A percentile compares a stretch with the other conserved stretches of the same genome.
These are phyloP conservation scores for Eimeria mitis DNA, from an alignment of 169 alveolate species.

Conservation along the genomic window DNA sequence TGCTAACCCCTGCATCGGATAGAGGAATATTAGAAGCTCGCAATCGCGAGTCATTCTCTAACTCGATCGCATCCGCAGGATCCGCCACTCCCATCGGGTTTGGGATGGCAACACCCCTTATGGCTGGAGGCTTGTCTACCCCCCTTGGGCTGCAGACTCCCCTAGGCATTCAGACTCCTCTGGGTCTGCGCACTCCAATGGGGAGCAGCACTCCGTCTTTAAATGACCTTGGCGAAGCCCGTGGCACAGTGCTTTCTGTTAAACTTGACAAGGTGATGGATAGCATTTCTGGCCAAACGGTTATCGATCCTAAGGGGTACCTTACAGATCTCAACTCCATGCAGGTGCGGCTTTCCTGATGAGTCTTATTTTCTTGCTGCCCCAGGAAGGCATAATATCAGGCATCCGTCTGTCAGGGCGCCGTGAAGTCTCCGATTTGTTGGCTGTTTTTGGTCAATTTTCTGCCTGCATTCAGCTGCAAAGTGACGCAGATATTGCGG, in stretches of 20 bases:
- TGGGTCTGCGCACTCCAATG: slow-evolving; percentile 90
- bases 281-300: slow-evolving; percentile 96
- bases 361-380: neutral
- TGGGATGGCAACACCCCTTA: slow-evolving; percentile 85
- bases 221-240: slow-evolving; percentile 95
- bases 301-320: slow-evolving; percentile 98
- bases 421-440: neutral
- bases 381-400: neutral
- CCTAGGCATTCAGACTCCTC: slow-evolving; percentile 87
- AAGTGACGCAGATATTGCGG: slow-evolving; percentile 96
- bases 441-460: neutral
- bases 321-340: slow-evolving; percentile 95
- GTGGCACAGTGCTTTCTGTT: slow-evolving; percentile 95
- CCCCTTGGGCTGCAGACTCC: slow-evolving; percentile 93
- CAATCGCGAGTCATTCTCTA: slow-evolving; percentile 62
- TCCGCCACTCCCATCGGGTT: slow-evolving; percentile 86
- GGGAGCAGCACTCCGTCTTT: slow-evolving; percentile 86
- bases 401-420: neutral
- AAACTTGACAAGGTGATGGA: slow-evolving; percentile 97
- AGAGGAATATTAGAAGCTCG: slow-evolving; percentile 75
- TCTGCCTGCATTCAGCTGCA: slow-evolving; percentile 82
- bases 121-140: slow-evolving; percentile 90
- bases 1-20: slow-evolving; percentile 78
- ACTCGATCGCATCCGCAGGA: slow-evolving; percentile 79
- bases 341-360: slow-evolving; percentile 83